Base-by-base conservation (phyloP, 75 land plant genomes). In the Sequoia sempervirens region DNA sequence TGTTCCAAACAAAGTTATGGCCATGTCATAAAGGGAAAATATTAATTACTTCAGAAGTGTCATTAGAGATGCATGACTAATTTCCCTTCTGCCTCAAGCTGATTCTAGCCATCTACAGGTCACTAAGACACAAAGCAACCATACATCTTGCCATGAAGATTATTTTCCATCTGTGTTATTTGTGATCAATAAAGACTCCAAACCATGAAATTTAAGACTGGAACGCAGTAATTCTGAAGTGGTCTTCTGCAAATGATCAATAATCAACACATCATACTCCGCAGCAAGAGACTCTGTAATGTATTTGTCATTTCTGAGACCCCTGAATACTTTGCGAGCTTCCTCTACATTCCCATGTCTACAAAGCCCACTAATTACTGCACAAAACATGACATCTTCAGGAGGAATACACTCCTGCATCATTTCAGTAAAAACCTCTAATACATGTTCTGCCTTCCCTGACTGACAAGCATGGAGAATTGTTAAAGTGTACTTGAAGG, bases 341-440 rank as follows among this genome's bases (percentile, higher is more conserved):
- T 89, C 95, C 53, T 88, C 92, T 56, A 87, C 46, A 81, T 82
- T 90, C 43, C 91, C 91, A 83, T 92, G 82, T 85, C 87, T 93
- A 80, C 89, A 92, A 85, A 92, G 86, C 15, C 95, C 95, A 81
- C 82, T 88, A 13, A 92, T 93, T 17, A 92, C 80, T 54, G 92
- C 89, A 52, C 91, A 89, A 68, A 83, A 93, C 82, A 89, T 81
- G 83, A 90, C 52, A 69, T 82, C 86, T 68, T 89, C 87, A 0
- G 83, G 85, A 38, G 82, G 61, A 68, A 84, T 86, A 3, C 86
- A 87, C 50, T 88, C 85, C 46, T 92, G 83, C 81, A 93, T 80
- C 89, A 93, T 90, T 83, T 93, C 95, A 80, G 90, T 84, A 40
- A 93, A 56, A 13, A 93, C 93, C 37, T 89, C 91, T 40, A 93